Percentiles rank a stretch among this genome's conserved stretches.
phyloP scores from a whole-genome alignment of 495 filamentous ascomycete species.

The Articulospora tetracladia region DNA sequence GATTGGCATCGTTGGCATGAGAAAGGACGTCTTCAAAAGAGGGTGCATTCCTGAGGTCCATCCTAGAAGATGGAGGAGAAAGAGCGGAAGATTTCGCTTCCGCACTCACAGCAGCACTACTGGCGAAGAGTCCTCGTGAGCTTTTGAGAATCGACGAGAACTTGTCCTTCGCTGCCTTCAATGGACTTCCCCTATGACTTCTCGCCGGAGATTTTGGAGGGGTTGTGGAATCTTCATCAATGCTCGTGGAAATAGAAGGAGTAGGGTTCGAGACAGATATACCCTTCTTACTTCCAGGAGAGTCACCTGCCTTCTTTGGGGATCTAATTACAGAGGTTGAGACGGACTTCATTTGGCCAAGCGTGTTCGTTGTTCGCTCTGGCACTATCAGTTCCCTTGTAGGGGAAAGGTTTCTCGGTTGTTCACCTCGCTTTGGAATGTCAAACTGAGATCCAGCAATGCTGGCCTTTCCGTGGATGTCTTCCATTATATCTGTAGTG shows the following conservation, averaged over 20 bases:
- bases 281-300: constrained; percentile 51
- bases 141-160: constrained; percentile 83
- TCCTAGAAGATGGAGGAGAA: constrained; percentile 33
- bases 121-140: constrained; percentile 78
- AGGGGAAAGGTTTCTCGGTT: constrained; percentile 32
- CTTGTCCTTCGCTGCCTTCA: constrained; percentile 85
- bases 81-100: constrained; percentile 60
- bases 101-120: constrained; percentile 72
- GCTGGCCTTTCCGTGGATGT: constrained; percentile 41
- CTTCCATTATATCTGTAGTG: constrained; percentile 56
- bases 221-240: constrained; percentile 52
- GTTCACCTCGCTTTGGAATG: constrained; percentile 34
- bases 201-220: constrained; percentile 68
- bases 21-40: constrained; percentile 20
- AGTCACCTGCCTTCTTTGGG: constrained; percentile 35
- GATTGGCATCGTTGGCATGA: constrained; percentile 25
- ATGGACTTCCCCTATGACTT: constrained; percentile 66
- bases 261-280: constrained; percentile 61
- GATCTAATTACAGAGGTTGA: constrained; percentile 49
- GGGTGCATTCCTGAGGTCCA: constrained; percentile 6
- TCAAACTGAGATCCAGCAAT: constrained; percentile 36
- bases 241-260: constrained; percentile 30
- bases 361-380: constrained; percentile 29
- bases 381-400: constrained; percentile 31
- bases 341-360: constrained; percentile 47